Conservation (phyloP, 495 filamentous ascomycete genomes). For the Paragyromitra xinjiangensis region DNA sequence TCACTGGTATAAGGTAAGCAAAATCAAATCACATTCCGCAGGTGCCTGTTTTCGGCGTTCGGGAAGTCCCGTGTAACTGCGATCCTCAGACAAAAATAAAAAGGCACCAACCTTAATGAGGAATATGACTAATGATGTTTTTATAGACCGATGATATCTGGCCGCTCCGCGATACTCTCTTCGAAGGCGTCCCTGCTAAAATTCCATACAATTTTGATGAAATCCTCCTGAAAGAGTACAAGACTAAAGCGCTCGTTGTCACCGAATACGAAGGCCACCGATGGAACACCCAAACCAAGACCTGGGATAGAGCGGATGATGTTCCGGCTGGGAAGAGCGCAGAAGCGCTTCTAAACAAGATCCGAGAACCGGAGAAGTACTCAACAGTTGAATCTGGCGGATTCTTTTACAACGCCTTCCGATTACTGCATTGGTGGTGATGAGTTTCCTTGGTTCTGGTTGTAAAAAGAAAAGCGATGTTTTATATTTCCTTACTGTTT, state of each 20-base stretch:
- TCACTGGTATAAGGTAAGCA: conserved; percentile 70
- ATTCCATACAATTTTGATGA: conserved; percentile 79
- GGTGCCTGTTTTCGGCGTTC: neutral
- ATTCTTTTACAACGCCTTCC: conserved; percentile 54
- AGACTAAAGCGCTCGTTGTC: conserved; percentile 68
- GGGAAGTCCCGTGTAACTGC: neutral
- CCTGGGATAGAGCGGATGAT: conserved; percentile 50
- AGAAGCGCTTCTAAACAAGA: conserved; percentile 21
- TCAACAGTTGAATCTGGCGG: conserved; percentile 54
- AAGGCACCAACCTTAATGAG: neutral
- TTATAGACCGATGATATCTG: conserved; percentile 73
- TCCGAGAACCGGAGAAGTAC: conserved; percentile 53
- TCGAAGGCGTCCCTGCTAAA: conserved; percentile 77
- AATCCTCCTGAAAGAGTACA: conserved; percentile 80
- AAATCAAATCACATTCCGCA: neutral
- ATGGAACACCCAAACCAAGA: conserved; percentile 56
- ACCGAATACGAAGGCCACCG: conserved; percentile 69
- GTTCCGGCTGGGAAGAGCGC: conserved; percentile 44
- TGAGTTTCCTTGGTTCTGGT: neutral
- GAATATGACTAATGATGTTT: conserved; percentile 27
- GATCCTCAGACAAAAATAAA: neutral
- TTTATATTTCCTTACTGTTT: conserved; percentile 50
- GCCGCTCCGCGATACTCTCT: conserved; percentile 77
- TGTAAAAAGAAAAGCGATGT: conserved; percentile 11
- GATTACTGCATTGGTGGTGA: conserved; percentile 56